Evolutionary conservation across 306 rosid species (phyloP).

Genomic region (Begonia fuchsioides): DNA sequence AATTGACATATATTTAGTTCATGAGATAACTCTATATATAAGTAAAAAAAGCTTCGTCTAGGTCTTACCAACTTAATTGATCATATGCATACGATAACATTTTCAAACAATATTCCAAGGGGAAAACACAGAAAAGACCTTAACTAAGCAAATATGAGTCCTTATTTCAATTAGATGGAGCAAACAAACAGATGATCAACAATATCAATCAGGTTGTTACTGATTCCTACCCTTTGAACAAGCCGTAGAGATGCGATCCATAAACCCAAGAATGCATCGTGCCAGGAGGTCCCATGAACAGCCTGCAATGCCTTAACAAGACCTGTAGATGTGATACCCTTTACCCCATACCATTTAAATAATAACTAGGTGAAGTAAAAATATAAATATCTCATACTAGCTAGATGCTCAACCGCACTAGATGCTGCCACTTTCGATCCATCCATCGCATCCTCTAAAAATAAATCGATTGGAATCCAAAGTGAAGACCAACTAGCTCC

Average conservation of each 20-base stretch:
- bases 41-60: no score
- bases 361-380: not conserved
- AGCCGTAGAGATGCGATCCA: slow-evolving; percentile 85
- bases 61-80: no score
- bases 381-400: slow-evolving; percentile 29
- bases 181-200: no score
- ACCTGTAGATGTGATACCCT: slow-evolving; percentile 36
- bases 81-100: no score
- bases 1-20: not conserved
- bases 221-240: slow-evolving; percentile 75
- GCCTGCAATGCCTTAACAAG: slow-evolving; percentile 64
- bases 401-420: slow-evolving; percentile 61
- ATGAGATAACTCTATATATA: no score
- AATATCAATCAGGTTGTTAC: no score
- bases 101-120: no score
- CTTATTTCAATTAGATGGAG: no score
- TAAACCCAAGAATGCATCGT: slow-evolving; percentile 63
- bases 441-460: slow-evolving; percentile 78
- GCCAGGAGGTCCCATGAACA: slow-evolving; percentile 64
- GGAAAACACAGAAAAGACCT: no score
- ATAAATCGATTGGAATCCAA: slow-evolving; percentile 91
- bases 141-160: no score
- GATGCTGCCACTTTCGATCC: slow-evolving; percentile 41
- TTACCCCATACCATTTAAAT: slow-evolving; percentile 6
- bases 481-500: slow-evolving; percentile 52